Percentiles rank a stretch among this genome's conserved stretches.
These are phyloP conservation scores for Kandelia obovata DNA, from an alignment of 345 rosid species.

Conservation along the genomic window DNA sequence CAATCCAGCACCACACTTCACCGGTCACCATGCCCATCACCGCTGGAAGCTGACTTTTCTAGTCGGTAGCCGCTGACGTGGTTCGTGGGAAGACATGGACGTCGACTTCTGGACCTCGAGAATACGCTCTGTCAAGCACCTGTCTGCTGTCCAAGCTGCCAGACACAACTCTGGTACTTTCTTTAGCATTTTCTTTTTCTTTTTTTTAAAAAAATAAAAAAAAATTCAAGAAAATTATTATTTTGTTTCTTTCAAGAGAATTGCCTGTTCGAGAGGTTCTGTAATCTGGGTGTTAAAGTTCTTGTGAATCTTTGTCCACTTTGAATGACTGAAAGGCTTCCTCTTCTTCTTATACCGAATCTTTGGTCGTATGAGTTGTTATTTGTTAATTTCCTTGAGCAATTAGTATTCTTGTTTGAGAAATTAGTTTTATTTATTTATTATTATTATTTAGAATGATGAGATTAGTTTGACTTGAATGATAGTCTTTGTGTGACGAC, in stretches of 20 bases:
- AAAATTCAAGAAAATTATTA: too few relatives aligned
- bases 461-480: background rate
- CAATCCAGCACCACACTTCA: background rate
- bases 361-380: background rate
- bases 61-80: slow-evolving; percentile 7
- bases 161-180: slow-evolving; percentile 28
- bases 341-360: background rate
- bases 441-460: background rate
- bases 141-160: slow-evolving; percentile 34
- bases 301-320: background rate
- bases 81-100: slow-evolving; percentile 33
- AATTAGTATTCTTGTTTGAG: background rate
- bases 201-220: background rate
- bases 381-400: background rate
- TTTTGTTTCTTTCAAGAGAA: background rate
- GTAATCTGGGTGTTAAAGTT: slow-evolving; percentile 1
- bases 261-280: background rate
- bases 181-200: background rate
- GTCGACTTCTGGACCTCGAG: slow-evolving; percentile 41
- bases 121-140: slow-evolving; percentile 34
- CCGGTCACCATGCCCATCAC: background rate
- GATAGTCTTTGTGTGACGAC: too few relatives aligned
- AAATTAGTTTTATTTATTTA: background rate
- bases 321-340: background rate
- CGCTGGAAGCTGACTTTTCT: slow-evolving; percentile 11